phyloP scores from a whole-genome alignment of 352 stramenopile genomes.

The Blastocystis sp. region DNA sequence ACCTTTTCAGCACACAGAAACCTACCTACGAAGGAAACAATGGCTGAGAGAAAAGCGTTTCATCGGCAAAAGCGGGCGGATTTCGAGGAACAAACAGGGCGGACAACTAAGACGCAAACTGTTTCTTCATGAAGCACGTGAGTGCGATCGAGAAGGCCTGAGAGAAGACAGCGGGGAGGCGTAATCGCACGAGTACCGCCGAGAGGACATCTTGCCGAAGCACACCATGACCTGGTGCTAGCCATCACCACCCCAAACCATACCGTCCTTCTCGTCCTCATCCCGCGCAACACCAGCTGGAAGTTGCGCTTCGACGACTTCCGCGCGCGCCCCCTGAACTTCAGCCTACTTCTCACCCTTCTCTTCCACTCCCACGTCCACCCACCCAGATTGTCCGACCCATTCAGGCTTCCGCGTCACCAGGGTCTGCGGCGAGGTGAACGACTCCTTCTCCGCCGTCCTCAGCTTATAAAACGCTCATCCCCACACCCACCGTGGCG shows the following conservation, averaged over 20 bases:
- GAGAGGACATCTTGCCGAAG: slow-evolving; percentile 54
- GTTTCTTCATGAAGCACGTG: slow-evolving; percentile 65
- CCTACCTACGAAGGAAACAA: background rate
- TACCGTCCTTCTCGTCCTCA: slow-evolving; percentile 6
- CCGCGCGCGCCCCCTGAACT: slow-evolving; percentile 50
- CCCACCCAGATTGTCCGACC: slow-evolving; percentile 7
- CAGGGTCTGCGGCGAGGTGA: slow-evolving; percentile 9
- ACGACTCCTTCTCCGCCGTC: background rate
- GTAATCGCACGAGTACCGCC: slow-evolving; percentile 58
- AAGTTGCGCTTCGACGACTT: slow-evolving; percentile 68
- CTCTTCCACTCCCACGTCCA: slow-evolving; percentile 42
- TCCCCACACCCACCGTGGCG: background rate
- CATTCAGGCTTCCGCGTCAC: slow-evolving; percentile 50
- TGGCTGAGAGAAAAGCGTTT: background rate
- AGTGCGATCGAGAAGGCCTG: slow-evolving; percentile 63
- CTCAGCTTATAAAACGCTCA: background rate
- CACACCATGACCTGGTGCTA: slow-evolving; percentile 41
- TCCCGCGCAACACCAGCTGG: slow-evolving; percentile 63
- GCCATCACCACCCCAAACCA: background rate
- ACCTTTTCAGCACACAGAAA: background rate
- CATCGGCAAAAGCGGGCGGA: background rate
- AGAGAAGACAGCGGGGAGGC: slow-evolving; percentile 51
- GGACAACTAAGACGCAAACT: slow-evolving; percentile 4
- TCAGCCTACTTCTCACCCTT: slow-evolving; percentile 30
- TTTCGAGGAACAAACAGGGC: slow-evolving; percentile 19